Percentiles rank a stretch among this genome's conserved stretches.
These are phyloP conservation scores for Beauveria caledonica DNA, from an alignment of 2,329 filamentous ascomycete genomes.

Conservation along the genomic window DNA sequence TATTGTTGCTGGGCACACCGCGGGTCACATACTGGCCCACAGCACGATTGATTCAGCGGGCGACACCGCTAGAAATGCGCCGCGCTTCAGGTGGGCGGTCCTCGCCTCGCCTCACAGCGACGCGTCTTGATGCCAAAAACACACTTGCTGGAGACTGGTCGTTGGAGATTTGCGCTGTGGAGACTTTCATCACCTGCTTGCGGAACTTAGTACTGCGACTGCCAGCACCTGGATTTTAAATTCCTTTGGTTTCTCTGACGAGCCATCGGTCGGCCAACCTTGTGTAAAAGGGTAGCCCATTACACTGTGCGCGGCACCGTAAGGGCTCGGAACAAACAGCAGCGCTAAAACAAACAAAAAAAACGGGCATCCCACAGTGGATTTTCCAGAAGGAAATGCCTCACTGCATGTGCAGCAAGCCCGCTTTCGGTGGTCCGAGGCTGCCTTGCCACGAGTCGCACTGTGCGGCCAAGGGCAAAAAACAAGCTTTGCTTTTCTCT, in stretches of 20 bases:
- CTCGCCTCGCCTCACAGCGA: not conserved
- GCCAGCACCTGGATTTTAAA: no score
- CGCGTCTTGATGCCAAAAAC: not conserved
- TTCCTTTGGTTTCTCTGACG: not conserved
- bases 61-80: not conserved
- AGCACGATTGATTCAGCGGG: not conserved
- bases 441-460: not conserved
- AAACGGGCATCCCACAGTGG: not conserved
- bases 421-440: conserved; percentile 4
- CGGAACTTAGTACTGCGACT: not conserved
- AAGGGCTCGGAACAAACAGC: not conserved
- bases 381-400: not conserved
- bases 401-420: not conserved
- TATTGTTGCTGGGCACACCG: not conserved
- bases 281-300: not conserved
- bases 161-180: not conserved
- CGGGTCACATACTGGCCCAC: not conserved
- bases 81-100: not conserved
- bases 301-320: not conserved
- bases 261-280: not conserved
- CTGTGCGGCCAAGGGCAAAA: not conserved
- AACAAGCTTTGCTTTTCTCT: not conserved
- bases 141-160: no score
- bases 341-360: not conserved
- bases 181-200: not conserved